Evolutionary conservation across 208 protist species (phyloP).

Genomic region (Trypanosoma conorhini): DNA sequence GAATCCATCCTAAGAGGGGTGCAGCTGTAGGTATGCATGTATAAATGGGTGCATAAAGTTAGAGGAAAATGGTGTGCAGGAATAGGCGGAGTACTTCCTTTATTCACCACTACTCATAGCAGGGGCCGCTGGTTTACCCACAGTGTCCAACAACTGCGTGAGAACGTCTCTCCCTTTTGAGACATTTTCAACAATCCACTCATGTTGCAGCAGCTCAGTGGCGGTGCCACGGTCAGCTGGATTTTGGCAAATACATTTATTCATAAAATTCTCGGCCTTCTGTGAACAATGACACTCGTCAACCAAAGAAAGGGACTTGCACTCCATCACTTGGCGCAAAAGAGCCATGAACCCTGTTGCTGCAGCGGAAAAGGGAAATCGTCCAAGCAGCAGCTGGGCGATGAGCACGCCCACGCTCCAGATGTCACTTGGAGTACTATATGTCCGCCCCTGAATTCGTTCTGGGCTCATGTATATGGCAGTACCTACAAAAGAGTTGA

Average conservation of each 20-base stretch:
- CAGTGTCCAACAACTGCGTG: constrained; percentile 41
- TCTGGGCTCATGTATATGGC: constrained; percentile 90
- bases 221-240: constrained; percentile 63
- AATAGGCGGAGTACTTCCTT: neutral
- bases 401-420: constrained; percentile 88
- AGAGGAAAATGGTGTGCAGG: neutral
- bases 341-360: constrained; percentile 82
- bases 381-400: constrained; percentile 66
- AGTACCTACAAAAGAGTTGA: constrained; percentile 88
- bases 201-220: constrained; percentile 54
- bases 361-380: constrained; percentile 64
- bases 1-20: neutral
- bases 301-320: constrained; percentile 53
- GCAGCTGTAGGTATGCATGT: neutral
- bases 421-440: constrained; percentile 84
- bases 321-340: constrained; percentile 64
- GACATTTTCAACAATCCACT: constrained; percentile 79
- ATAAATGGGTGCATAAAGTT: too few relatives aligned
- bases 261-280: constrained; percentile 70
- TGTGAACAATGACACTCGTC: constrained; percentile 50
- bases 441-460: constrained; percentile 72
- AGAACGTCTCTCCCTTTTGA: constrained; percentile 51
- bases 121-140: constrained; percentile 37
- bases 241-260: constrained; percentile 62
- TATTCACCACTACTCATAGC: neutral